Base-by-base conservation (phyloP, 116 monocot species). In the Thalassia testudinum region DNA sequence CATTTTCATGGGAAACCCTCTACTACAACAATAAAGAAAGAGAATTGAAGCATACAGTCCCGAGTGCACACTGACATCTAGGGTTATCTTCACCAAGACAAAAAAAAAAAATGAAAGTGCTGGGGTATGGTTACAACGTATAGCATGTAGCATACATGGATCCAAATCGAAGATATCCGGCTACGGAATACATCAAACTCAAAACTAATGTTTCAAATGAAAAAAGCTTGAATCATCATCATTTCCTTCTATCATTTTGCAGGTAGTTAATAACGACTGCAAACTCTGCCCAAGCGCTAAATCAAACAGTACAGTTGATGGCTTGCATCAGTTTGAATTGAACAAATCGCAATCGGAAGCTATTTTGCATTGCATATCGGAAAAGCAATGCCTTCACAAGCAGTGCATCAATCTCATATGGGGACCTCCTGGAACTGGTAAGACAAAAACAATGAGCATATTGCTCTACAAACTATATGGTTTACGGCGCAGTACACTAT, bases 351-450 rank as follows among this genome's bases (percentile, higher is more conserved):
- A 75, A 43, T 0, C 15, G 0, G 26, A 50, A 43, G 67, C 77
- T 0, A 37, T 71, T 14, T 22, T 21, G 5, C 21, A 1, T 26
- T 61, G 62, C 17, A 47, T 79, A 4, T 49, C 53, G 17, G 49
- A 59, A 17, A 44, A 18, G 7, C 22, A 49, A 11, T 54, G 57
- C 48, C 0, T 7, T 0, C 27, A 51, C 24, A 18, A 19, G 37
- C 52, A 3, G 17, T 57, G 61, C 1, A 10, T 80, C 15, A 70
- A 49, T 7, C 61, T 89, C 12, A 77, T 89, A 7, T 89, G 88
- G 88, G 88, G 88, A 0, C 83, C 88, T 0, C 88, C 88, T 1
- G 88, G 88, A 0, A 88, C 88, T 0, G 83, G 79, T 7, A 88
- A 88, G 56, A 88, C 83, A 0, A 88, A 79, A 57, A 79, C 74